A percentile compares a stretch with the other conserved stretches of the same genome.
These are phyloP conservation scores for Aureobasidium sp. DNA, from an alignment of 2,329 filamentous ascomycete genomes.

Conservation along the genomic window DNA sequence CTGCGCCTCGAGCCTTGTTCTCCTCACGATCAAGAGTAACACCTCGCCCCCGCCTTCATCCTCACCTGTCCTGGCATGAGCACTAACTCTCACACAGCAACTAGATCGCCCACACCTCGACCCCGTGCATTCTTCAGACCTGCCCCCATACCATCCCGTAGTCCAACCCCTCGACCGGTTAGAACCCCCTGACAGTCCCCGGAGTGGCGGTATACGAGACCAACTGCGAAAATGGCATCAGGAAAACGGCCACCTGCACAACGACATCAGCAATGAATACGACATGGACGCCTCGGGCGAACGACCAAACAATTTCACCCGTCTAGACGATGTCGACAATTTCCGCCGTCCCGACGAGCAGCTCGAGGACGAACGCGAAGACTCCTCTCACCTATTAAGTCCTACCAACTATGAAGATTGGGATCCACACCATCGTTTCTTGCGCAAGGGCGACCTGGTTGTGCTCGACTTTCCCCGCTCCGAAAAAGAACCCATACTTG, in stretches of 20 bases:
- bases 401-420: slow-evolving; percentile 28
- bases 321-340: slow-evolving; percentile 25
- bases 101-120: not conserved
- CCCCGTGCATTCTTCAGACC: not conserved
- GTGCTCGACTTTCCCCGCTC: slow-evolving; percentile 30
- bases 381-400: slow-evolving; percentile 19
- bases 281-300: slow-evolving; percentile 23
- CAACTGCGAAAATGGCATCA: slow-evolving; percentile 39
- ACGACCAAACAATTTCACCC: slow-evolving; percentile 25
- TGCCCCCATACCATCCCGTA: not conserved
- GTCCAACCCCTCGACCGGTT: not conserved
- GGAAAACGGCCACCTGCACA: slow-evolving; percentile 28
- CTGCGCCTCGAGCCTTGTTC: not conserved
- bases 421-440: slow-evolving; percentile 30
- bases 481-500: slow-evolving; percentile 38
- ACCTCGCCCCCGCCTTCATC: no score
- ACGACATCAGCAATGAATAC: slow-evolving; percentile 20
- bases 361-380: slow-evolving; percentile 23
- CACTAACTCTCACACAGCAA: not conserved
- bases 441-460: slow-evolving; percentile 44
- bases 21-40: not conserved
- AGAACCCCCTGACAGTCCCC: not conserved
- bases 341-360: slow-evolving; percentile 21
- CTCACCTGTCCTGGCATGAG: no score
- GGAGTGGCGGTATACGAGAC: slow-evolving; percentile 26